Base-by-base conservation (phyloP, 1,139 yeast genomes). In the Yamadazyma dendronema region DNA sequence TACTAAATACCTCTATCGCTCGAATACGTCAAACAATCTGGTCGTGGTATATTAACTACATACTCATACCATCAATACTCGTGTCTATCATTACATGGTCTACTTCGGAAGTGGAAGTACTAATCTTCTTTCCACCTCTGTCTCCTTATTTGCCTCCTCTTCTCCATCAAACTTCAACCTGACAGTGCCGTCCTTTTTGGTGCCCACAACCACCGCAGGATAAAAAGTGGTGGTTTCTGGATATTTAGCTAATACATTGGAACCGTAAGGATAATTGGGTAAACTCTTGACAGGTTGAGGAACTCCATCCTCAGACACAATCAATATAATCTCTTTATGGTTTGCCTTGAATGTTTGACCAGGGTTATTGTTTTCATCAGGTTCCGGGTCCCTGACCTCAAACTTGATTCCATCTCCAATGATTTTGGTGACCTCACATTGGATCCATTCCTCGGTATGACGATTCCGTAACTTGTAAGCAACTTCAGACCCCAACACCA, bases 161-260 rank as follows among this genome's bases (percentile, higher is more conserved):
- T 92, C 99, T 6, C 98, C 99, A 52, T 94, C 98, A 53, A 94
- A 94, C 52, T 80, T 78, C 38, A 94, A 70, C 48, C 87, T 65
- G 46, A 95, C 95, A 13, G 72, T 75, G 0, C 94, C 89, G 49
- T 84, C 92, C 46, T 86, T 73, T 43, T 79, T 79, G 37, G 79
- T 73, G 0, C 95, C 90, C 28, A 82, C 83, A 3, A 94, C 97
- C 36, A 87, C 86, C 0, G 98, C 98, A 3, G 95, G 86, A 56
- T 92, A 94, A 52, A 92, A 94, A 0, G 97, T 90, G 0, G 98
- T 94, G 0, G 99, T 94, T 50, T 94, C 99, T 0, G 99, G 99
- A 52, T 94, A 94, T 52, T 96, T 70, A 0, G 97, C 98, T 43
- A 94, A 67, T 3, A 92, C 98, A 50, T 81, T 82, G 0, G 89